Evolutionary conservation across 1,284 basidiomycete genomes (phyloP).

Genomic region (Melanopsichium pennsylvanicum): DNA sequence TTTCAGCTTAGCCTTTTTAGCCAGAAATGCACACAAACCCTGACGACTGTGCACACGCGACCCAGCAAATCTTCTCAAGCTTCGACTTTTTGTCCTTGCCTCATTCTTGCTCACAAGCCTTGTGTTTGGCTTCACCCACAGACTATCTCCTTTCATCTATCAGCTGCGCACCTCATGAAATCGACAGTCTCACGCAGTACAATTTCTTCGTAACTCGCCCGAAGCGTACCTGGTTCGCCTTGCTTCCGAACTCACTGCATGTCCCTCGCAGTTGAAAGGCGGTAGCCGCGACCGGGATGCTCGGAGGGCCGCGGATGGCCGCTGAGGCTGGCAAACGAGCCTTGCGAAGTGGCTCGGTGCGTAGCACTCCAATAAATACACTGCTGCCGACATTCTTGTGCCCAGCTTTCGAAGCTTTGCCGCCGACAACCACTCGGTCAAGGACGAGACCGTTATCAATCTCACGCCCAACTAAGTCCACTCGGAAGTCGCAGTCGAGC

Average conservation of each 20-base stretch:
- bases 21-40: slow-evolving; percentile 6
- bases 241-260: slow-evolving; percentile 22
- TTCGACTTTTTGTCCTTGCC: slow-evolving; percentile 7
- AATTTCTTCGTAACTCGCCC: no score
- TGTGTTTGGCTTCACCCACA: no score
- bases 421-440: not conserved
- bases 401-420: slow-evolving; percentile 8
- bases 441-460: slow-evolving; percentile 5
- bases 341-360: not conserved
- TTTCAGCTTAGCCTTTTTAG: no score
- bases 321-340: slow-evolving; percentile 6
- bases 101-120: slow-evolving; percentile 2
- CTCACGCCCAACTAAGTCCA: not conserved
- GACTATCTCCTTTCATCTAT: not conserved
- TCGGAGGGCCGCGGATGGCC: slow-evolving; percentile 23
- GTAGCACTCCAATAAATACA: slow-evolving; percentile 2
- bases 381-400: slow-evolving; percentile 21
- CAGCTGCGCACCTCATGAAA: not conserved
- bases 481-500: not conserved
- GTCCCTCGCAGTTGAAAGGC: slow-evolving; percentile 5
- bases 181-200: no score
- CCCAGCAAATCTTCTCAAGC: slow-evolving; percentile 14
- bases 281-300: slow-evolving; percentile 31
- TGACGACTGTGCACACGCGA: slow-evolving; percentile 17
- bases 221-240: no score